Conservation (phyloP, 495 filamentous ascomycete genomes). For the Aspergillus sparsus region DNA sequence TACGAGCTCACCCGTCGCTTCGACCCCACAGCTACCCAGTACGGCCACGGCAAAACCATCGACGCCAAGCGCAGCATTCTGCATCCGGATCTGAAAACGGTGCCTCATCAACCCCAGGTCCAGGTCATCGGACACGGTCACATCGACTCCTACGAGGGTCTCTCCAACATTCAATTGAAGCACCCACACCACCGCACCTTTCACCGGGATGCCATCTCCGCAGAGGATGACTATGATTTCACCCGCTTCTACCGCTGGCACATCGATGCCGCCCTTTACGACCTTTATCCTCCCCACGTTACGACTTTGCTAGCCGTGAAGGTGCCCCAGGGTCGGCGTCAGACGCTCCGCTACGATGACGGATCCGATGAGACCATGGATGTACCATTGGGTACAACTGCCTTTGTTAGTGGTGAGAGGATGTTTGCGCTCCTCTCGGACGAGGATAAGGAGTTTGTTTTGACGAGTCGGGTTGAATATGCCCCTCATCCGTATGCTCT, state of each 20-base stretch:
- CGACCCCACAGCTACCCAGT: constrained; percentile 61
- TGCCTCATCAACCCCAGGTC: constrained; percentile 76
- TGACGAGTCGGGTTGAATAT: constrained; percentile 66
- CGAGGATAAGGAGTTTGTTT: constrained; percentile 65
- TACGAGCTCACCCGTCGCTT: constrained; percentile 70
- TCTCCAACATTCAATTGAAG: constrained; percentile 63
- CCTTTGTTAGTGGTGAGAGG: constrained; percentile 65
- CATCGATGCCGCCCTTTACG: constrained; percentile 76
- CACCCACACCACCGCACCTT: constrained; percentile 77
- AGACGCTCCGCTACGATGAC: constrained; percentile 70
- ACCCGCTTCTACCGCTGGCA: constrained; percentile 80
- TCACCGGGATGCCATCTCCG: constrained; percentile 63
- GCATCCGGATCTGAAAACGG: constrained; percentile 75
- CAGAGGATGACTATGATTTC: constrained; percentile 62
- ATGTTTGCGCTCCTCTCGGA: constrained; percentile 65
- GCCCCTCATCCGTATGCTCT: constrained; percentile 60
- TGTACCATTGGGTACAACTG: constrained; percentile 74
- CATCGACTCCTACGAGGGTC: constrained; percentile 64
- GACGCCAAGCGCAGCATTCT: constrained; percentile 68
- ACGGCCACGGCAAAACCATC: constrained; percentile 72
- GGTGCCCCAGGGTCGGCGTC: constrained; percentile 63
- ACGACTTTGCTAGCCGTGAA: constrained; percentile 68
- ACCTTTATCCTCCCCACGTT: constrained; percentile 65
- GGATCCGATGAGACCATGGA: constrained; percentile 65
- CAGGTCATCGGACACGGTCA: constrained; percentile 76